A percentile compares a stretch with the other conserved stretches of the same genome.
These are phyloP conservation scores for Phaffia rhodozyma DNA, from an alignment of 1,284 basidiomycete species.

Conservation along the genomic window DNA sequence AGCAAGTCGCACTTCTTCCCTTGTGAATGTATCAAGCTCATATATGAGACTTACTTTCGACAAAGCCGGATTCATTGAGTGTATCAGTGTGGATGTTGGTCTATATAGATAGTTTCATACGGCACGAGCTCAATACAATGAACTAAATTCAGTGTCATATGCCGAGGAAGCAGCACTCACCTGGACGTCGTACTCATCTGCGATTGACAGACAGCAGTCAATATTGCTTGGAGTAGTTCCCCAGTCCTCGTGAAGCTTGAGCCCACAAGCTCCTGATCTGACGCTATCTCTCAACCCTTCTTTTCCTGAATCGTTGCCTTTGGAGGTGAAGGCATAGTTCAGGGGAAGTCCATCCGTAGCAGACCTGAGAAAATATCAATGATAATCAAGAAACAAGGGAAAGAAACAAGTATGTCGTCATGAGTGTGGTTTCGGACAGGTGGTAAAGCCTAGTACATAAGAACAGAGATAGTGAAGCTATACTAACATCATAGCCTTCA, in stretches of 20 bases:
- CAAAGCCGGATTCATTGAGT: constrained; percentile 85
- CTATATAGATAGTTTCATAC: constrained; percentile 31
- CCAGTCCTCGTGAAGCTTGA: constrained; percentile 99
- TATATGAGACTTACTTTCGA: constrained; percentile 50
- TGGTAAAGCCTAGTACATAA: background rate
- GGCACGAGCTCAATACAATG: too few species aligned
- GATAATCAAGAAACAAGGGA: background rate
- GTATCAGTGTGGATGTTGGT: constrained; percentile 98
- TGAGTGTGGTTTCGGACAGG: background rate
- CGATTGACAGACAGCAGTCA: constrained; percentile 63
- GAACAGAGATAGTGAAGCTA: too few species aligned
- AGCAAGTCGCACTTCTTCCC: background rate
- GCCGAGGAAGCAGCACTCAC: constrained; percentile 33
- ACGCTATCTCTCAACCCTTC: constrained; percentile 66
- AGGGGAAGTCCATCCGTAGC: constrained; percentile 80
- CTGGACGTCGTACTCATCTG: constrained; percentile 89
- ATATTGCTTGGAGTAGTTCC: constrained; percentile 83
- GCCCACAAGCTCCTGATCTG: constrained; percentile 71
- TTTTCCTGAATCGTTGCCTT: constrained; percentile 80
- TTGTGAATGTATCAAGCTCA: too few species aligned
- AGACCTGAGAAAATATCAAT: constrained; percentile 26
- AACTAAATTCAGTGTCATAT: too few species aligned
- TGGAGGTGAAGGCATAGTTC: constrained; percentile 87
- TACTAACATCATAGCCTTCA: constrained; percentile 60
- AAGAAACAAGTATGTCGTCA: background rate